Evolutionary conservation across 257 asterid genomes (phyloP).

Genomic region (Solanum chaucha): DNA sequence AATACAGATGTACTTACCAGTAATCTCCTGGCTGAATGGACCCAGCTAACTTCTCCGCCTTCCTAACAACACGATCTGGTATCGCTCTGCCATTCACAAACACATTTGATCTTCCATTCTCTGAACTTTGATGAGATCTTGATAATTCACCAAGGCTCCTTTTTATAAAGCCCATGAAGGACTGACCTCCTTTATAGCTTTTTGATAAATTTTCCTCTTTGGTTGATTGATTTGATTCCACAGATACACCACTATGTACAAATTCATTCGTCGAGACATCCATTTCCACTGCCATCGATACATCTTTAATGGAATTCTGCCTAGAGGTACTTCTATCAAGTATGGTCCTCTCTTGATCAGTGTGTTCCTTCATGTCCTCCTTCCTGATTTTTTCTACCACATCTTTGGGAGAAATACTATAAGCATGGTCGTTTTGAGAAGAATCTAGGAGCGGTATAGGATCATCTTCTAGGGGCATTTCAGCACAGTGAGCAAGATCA

Average conservation of each 20-base stretch:
- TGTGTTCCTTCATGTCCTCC: slow-evolving; percentile 31
- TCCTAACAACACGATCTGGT: slow-evolving; percentile 61
- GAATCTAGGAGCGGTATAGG: slow-evolving; percentile 16
- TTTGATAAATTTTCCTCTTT: slow-evolving; percentile 43
- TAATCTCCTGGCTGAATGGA: slow-evolving; percentile 84
- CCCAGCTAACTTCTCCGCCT: slow-evolving; percentile 88
- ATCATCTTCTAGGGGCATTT: slow-evolving; percentile 18
- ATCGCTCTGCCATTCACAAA: slow-evolving; percentile 61
- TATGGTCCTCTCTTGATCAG: slow-evolving; percentile 31
- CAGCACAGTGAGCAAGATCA: slow-evolving; percentile 24
- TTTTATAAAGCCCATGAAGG: slow-evolving; percentile 66
- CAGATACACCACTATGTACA: slow-evolving; percentile 42
- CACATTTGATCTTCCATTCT: slow-evolving; percentile 41
- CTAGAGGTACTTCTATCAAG: slow-evolving; percentile 36
- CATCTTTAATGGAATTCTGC: slow-evolving; percentile 42
- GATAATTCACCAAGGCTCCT: slow-evolving; percentile 59
- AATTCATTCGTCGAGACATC: slow-evolving; percentile 49
- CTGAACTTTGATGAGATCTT: slow-evolving; percentile 41
- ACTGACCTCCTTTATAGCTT: slow-evolving; percentile 54
- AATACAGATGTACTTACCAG: slow-evolving; percentile 45
- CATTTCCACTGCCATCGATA: slow-evolving; percentile 53
- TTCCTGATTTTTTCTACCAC: slow-evolving; percentile 25
- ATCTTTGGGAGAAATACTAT: slow-evolving; percentile 24
- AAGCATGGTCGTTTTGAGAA: slow-evolving; percentile 19
- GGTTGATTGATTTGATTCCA: slow-evolving; percentile 41